Percentiles rank a stretch among this genome's conserved stretches.
phyloP scores from a whole-genome alignment of 2,329 filamentous ascomycete species.

The Penicillium sp. region DNA sequence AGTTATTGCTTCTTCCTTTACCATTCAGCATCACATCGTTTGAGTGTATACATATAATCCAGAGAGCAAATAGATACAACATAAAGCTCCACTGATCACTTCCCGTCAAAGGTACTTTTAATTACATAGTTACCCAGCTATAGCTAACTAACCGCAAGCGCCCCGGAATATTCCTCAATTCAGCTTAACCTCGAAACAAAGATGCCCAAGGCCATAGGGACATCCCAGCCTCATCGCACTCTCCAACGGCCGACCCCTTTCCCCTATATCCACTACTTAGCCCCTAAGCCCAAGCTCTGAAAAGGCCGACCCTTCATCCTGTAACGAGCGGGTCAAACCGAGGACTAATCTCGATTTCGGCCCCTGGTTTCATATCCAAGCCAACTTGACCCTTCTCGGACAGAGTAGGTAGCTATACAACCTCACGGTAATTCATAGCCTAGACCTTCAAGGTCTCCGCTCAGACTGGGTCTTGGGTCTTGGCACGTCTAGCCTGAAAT shows the following conservation, averaged over 20 bases:
- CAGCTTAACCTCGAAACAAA: not conserved
- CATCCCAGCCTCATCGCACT: not conserved
- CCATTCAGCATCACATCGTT: not conserved
- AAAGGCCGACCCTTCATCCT: not conserved
- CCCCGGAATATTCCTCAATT: not conserved
- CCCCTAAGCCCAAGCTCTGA: not conserved
- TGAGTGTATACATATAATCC: too few species aligned
- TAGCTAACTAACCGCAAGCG: not conserved
- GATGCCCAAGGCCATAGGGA: not conserved
- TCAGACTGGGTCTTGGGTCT: not conserved
- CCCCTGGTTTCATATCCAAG: not conserved
- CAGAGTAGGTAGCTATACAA: too few species aligned
- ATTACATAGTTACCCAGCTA: not conserved
- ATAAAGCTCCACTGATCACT: too few species aligned
- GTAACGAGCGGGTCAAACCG: not conserved
- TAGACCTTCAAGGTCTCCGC: not conserved
- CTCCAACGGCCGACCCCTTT: not conserved
- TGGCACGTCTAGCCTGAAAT: conserved; percentile 3
- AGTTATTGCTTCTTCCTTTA: not conserved
- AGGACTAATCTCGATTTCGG: conserved; percentile 1
- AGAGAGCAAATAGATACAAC: not conserved
- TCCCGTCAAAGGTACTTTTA: not conserved
- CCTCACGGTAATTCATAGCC: not conserved
- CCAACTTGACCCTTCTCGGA: too few species aligned
- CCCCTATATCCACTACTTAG: not conserved